phyloP scores from a whole-genome alignment of 192 early-diverging fungal species.

The Backusella circina region DNA sequence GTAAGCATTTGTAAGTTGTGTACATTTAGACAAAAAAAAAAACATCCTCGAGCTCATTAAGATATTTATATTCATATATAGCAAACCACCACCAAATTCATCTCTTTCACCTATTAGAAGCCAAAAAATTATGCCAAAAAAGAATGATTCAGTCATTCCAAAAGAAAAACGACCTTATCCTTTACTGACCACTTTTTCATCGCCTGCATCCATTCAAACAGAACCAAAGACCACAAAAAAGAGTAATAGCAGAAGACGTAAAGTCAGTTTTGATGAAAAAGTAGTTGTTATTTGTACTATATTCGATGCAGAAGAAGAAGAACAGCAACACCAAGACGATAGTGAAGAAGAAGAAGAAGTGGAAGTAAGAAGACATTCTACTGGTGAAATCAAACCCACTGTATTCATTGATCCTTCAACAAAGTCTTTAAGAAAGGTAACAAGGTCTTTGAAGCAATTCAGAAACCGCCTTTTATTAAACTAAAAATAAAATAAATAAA shows the following conservation, averaged over 20 bases:
- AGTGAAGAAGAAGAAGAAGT: neutral
- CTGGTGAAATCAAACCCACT: slow-evolving; percentile 8
- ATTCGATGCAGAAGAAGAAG: slow-evolving; percentile 6
- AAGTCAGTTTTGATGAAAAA: slow-evolving; percentile 17
- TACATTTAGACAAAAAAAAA: neutral
- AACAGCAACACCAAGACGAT: neutral
- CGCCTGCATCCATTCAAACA: neutral
- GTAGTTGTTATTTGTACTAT: slow-evolving; percentile 11
- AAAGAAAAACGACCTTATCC: slow-evolving; percentile 10
- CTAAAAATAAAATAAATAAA: neutral
- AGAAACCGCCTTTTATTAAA: slow-evolving; percentile 6
- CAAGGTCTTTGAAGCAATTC: slow-evolving; percentile 9
- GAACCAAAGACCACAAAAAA: neutral
- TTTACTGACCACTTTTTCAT: slow-evolving; percentile 6
- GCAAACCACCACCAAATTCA: slow-evolving; percentile 11
- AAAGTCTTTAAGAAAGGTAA: neutral
- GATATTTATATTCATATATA: neutral
- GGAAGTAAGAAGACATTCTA: slow-evolving; percentile 6
- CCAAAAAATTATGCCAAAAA: slow-evolving; percentile 7
- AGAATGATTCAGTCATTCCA: neutral
- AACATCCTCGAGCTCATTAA: too few species aligned
- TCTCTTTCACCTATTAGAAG: slow-evolving; percentile 11
- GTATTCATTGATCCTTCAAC: neutral
- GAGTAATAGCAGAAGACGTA: neutral
- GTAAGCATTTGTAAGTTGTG: slow-evolving; percentile 1